A percentile compares a stretch with the other conserved stretches of the same genome.
phyloP scores from a whole-genome alignment of 805 yeast genomes.

The Jamesozyma piceae region DNA sequence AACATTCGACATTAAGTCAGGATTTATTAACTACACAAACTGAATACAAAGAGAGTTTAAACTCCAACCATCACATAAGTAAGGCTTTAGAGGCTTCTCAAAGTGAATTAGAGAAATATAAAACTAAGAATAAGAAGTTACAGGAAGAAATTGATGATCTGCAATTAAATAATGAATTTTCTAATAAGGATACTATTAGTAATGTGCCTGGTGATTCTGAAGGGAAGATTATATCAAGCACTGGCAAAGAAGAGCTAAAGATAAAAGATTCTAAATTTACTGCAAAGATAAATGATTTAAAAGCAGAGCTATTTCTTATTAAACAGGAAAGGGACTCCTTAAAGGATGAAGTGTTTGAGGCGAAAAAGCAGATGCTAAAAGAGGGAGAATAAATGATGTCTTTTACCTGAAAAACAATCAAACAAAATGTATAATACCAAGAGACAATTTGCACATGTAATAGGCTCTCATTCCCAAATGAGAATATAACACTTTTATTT shows the following conservation, averaged over 20 bases:
- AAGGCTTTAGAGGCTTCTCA: conserved; percentile 68
- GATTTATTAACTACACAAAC: conserved; percentile 23
- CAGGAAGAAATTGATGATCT: conserved; percentile 62
- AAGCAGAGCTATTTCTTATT: conserved; percentile 72
- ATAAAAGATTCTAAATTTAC: conserved; percentile 39
- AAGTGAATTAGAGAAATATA: conserved; percentile 56
- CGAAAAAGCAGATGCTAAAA: conserved; percentile 46
- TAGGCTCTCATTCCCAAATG: too few relatives aligned
- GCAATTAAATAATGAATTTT: conserved; percentile 40
- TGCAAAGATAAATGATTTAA: conserved; percentile 68
- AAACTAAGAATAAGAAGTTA: conserved; percentile 45
- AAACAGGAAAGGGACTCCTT: conserved; percentile 78
- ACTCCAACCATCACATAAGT: conserved; percentile 63
- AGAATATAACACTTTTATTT: too few relatives aligned
- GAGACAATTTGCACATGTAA: too few relatives aligned
- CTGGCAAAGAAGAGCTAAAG: too few relatives aligned
- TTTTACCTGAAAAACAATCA: too few relatives aligned
- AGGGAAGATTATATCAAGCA: too few relatives aligned
- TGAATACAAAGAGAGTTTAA: conserved; percentile 57
- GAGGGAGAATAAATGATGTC: background rate
- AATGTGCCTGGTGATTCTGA: too few relatives aligned
- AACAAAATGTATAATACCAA: too few relatives aligned
- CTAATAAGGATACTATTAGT: too few relatives aligned
- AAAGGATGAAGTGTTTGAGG: conserved; percentile 46
- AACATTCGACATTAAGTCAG: conserved; percentile 18